A percentile compares a stretch with the other conserved stretches of the same genome.
These are phyloP conservation scores for Apiospora marii DNA, from an alignment of 2,329 filamentous ascomycete genomes.

Conservation along the genomic window DNA sequence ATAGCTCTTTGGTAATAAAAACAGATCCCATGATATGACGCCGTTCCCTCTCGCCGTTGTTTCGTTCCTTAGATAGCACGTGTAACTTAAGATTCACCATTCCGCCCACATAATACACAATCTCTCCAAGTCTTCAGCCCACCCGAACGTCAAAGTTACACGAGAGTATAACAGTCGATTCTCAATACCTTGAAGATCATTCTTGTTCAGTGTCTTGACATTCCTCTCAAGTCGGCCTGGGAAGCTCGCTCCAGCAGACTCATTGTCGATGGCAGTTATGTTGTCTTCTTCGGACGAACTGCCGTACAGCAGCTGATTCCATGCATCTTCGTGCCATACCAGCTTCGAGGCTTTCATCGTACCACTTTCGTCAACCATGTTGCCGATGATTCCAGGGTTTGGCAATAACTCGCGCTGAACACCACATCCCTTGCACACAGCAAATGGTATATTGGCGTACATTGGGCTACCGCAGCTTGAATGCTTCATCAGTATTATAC, in stretches of 20 bases:
- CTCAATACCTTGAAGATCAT: slow-evolving; percentile 57
- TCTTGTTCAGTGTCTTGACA: slow-evolving; percentile 45
- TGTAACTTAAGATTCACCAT: slow-evolving; percentile 38
- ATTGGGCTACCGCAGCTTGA: slow-evolving; percentile 60
- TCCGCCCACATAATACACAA: slow-evolving; percentile 53
- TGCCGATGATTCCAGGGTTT: slow-evolving; percentile 51
- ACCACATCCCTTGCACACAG: slow-evolving; percentile 49
- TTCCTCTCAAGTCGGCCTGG: slow-evolving; percentile 53
- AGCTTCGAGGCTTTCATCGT: slow-evolving; percentile 58
- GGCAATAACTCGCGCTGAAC: slow-evolving; percentile 40
- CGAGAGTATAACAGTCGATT: slow-evolving; percentile 59
- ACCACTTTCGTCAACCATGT: slow-evolving; percentile 62
- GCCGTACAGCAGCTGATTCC: slow-evolving; percentile 49
- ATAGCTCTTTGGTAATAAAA: background rate
- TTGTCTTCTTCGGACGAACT: slow-evolving; percentile 2
- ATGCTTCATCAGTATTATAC: background rate
- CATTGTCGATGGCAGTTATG: background rate
- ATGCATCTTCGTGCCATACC: slow-evolving; percentile 60
- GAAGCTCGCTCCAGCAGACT: slow-evolving; percentile 43
- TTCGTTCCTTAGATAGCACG: background rate
- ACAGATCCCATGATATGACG: background rate
- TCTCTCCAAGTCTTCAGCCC: slow-evolving; percentile 50
- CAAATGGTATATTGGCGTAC: slow-evolving; percentile 56
- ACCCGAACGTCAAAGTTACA: slow-evolving; percentile 63
- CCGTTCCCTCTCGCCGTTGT: background rate